Evolutionary conservation across 345 rosid species (phyloP), one percentile per base, ranked within the genome.

Genomic region (Populus alba): DNA sequence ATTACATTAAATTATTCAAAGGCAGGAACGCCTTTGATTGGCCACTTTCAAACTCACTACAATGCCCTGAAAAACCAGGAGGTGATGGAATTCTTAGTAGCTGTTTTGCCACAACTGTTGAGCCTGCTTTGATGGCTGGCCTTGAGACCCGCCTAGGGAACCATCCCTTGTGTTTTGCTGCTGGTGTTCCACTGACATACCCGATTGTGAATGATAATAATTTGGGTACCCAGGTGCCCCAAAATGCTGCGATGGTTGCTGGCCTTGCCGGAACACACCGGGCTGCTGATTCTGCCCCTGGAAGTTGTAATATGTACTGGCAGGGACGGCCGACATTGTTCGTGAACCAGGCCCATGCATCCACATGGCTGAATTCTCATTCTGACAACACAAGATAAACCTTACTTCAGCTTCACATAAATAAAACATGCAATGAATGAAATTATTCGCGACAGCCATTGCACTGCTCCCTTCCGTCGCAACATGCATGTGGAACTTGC

Each of bases 91-190:
- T 89, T 41, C 12, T 79, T 83, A 95, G 94, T 96, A 96, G 84
- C 87, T 86, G 90, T 94, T 94, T 85, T 89, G 98, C 99, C 98
- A 96, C 25, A 96, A 72, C 87, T 92, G 99, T 81, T 90, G 97
- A 69, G 88, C 84, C 91, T 91, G 99, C 85, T 92, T 96, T 27
- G 95, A 86, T 22, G 90, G 88, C 85, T 94, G 99, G 68, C 89
- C 91, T 84, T 96, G 98, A 29, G 90, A 79, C 17, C 89, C 90
- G 59, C 89, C 82, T 1, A 89, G 85, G 69, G 89, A 80, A 18
- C 87, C 89, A 13, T 96, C 98, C 85, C 97, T 86, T n/a, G 90
- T 81, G 89, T 87, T 91, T 79, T 94, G 98, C 86, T 90, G 99
- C 89, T 92, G 99, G 15, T 91, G 98, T 27, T 96, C 99, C 66